A percentile compares a stretch with the other conserved stretches of the same genome.
Evolutionary conservation across 1,284 basidiomycete genomes (phyloP).

Genomic region (Cronartium ribicola): DNA sequence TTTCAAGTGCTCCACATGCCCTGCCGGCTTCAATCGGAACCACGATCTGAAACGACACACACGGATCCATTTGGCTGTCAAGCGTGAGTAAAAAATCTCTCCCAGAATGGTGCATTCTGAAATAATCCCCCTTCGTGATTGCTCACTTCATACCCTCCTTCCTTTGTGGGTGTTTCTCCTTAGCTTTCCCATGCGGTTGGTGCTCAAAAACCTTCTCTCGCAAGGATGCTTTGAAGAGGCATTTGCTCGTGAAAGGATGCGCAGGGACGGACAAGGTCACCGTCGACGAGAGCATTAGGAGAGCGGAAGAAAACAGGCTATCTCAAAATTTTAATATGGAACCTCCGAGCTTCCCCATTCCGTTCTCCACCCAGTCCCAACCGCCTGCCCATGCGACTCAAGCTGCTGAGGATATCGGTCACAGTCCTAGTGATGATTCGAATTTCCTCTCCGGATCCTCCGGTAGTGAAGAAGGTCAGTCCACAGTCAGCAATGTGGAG

Average conservation of each 20-base stretch:
- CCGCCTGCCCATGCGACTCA: not conserved
- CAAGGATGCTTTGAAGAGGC: conserved; percentile 67
- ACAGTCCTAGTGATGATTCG: not conserved
- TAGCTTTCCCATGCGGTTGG: conserved; percentile 59
- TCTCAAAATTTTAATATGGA: not conserved
- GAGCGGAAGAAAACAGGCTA: conserved; percentile 9
- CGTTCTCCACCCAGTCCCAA: not conserved
- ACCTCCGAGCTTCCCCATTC: not conserved
- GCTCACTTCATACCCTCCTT: not conserved
- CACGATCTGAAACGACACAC: conserved; percentile 69
- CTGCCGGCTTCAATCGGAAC: conserved; percentile 67
- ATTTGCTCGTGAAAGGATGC: conserved; percentile 55
- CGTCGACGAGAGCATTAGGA: conserved; percentile 31
- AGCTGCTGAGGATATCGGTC: not conserved
- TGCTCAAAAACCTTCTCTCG: conserved; percentile 62
- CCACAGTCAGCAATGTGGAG: not conserved
- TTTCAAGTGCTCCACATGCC: conserved; percentile 61
- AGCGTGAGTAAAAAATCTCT: conserved; percentile 50
- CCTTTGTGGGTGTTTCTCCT: not conserved
- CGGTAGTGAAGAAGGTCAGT: not conserved
- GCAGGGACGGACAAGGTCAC: conserved; percentile 22
- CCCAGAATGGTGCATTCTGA: not conserved
- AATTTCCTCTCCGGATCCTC: not conserved
- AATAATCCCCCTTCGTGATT: too few species aligned
- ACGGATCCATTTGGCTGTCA: conserved; percentile 54